phyloP scores from a whole-genome alignment of 2,329 filamentous ascomycete genomes.

The Aspergillus sp. region DNA sequence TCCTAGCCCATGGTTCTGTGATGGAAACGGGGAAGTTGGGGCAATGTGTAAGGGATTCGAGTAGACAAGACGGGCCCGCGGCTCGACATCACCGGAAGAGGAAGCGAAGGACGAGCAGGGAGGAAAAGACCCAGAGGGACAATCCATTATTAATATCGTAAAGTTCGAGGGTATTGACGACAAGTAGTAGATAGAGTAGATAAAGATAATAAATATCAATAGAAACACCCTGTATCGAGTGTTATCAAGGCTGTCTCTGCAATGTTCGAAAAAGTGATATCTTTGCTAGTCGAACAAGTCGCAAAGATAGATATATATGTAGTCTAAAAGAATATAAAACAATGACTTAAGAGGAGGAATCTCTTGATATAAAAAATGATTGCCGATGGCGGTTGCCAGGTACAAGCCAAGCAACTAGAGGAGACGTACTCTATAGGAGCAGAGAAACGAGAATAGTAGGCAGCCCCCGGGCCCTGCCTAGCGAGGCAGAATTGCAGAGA shows the following conservation, averaged over 20 bases:
- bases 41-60: conserved; percentile 21
- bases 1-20: conserved; percentile 27
- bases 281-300: neutral
- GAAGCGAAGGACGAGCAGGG: conserved; percentile 15
- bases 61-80: conserved; percentile 24
- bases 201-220: neutral
- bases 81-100: conserved; percentile 12
- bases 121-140: conserved; percentile 21
- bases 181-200: neutral
- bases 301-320: conserved; percentile 7
- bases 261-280: neutral
- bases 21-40: conserved; percentile 19
- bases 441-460: conserved; percentile 25
- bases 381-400: conserved; percentile 1
- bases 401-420: conserved; percentile 28
- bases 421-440: conserved; percentile 27
- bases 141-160: conserved; percentile 21
- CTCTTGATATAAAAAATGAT: conserved; percentile 19
- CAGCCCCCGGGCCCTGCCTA: conserved; percentile 29
- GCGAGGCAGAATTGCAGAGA: conserved; percentile 37
- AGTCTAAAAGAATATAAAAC: conserved; percentile 18
- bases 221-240: neutral
- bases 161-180: neutral
- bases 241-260: neutral
- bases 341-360: conserved; percentile 23